Evolutionary conservation across 2,329 filamentous ascomycete genomes (phyloP), one percentile per base, ranked within the genome.

Genomic region (Blumeriella jaapii): DNA sequence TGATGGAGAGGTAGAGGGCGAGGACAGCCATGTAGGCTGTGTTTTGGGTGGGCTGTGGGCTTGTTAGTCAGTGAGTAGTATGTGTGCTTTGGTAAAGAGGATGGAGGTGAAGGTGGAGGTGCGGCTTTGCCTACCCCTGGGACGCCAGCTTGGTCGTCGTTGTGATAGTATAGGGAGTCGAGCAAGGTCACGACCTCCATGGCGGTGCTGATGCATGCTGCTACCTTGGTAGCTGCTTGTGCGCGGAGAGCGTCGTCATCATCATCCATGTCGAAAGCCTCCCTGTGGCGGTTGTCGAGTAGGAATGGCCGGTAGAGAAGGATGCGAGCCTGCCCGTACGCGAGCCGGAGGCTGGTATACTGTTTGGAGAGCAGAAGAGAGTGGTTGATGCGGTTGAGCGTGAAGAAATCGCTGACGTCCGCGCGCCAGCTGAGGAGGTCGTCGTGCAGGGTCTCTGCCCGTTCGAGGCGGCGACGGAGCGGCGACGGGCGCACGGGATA

Each of bases 11-110:
- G 13, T 62, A 62, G 3, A 60, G 54, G 24, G 60, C 59, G 6
- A 59, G 51, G 16, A 62, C 57, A 14, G 60, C 60, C 20, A 57
- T 61, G 38, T 61, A 63, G 23, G 55, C 57, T 6, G 60, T 57
- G 31, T 61, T 61, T 35, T 62, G 60, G 0, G 59, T 59, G 36
- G 62, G 62, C 61, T 60, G 32, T 49, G 17, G 18, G 3, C 19
- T 6, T 20, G 12, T 39, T 17, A 39, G 34, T 11, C 14, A 5
- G 3, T 2, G 12, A 10, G 23, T 26, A n/a, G 7, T 12, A 4
- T 3, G 7, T n/a, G n/a, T n/a, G n/a, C n/a, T n/a, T n/a, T n/a
- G n/a, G n/a, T n/a, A n/a, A n/a, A n/a, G n/a, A n/a, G n/a, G n/a
- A n/a, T n/a, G n/a, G n/a, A n/a, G n/a, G n/a, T n/a, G n/a, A n/a